Conservation (phyloP, 108 stramenopile genomes). For the Nannochloropsis granulata region DNA sequence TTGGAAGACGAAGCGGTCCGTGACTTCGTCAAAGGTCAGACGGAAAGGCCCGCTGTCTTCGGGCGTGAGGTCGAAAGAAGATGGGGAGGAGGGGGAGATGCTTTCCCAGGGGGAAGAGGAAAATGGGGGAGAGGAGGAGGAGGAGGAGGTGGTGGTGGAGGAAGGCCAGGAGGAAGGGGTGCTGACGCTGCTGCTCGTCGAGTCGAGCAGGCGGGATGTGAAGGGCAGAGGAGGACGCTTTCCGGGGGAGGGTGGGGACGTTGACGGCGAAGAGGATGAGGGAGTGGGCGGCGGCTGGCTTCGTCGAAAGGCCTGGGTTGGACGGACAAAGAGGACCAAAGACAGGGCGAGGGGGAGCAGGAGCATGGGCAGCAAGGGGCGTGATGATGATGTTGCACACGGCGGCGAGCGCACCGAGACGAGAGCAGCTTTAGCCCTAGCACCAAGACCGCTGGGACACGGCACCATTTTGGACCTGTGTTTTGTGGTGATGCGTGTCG, state of each 20-base stretch:
- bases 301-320: background rate
- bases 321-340: background rate
- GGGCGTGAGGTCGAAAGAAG: background rate
- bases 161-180: background rate
- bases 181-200: background rate
- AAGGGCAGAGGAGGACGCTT: background rate
- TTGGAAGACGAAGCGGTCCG: background rate
- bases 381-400: too few relatives aligned
- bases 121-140: background rate
- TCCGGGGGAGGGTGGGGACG: background rate
- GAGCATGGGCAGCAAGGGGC: too few relatives aligned
- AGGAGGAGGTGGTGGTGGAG: background rate
- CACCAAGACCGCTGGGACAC: too few relatives aligned
- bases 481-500: too few relatives aligned
- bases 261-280: background rate
- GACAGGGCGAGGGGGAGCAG: too few relatives aligned
- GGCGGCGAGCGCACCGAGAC: too few relatives aligned
- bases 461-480: too few relatives aligned
- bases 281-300: background rate
- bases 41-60: background rate
- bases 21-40: background rate
- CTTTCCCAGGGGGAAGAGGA: background rate
- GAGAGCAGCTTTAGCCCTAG: too few relatives aligned
- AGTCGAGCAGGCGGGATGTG: background rate
- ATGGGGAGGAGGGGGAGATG: background rate